Base-by-base conservation (phyloP, 257 asterid species). In the Primulina tabacum region DNA sequence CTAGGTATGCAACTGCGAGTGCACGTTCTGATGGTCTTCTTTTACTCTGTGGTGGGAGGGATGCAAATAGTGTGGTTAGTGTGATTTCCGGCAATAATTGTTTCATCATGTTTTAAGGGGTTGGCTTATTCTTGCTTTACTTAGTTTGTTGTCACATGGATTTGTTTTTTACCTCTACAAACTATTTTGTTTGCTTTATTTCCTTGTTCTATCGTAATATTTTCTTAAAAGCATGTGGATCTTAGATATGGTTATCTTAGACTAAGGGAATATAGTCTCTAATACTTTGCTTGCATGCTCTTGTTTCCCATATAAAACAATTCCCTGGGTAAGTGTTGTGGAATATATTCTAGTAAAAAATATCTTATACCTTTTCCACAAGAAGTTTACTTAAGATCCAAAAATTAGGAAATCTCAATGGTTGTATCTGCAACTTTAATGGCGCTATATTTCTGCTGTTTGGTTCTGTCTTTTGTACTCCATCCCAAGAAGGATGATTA, bases 21-120 rank as follows among this genome's bases (percentile, higher is more conserved):
- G 99, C 99, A 17, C 95, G 99, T 70, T 91, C 99, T 61, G 99
- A 94, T 84, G 99, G 99, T 71, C 97, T 94, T 82, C 98, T 94
- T 78, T 86, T 94, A 76, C 97, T 94, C 26, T 94, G 99, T 75
- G 99, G 99, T 71, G 99, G 99, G 77, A 91, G 99, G 90, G 99
- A 94, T 76, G 96, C 92, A 11, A 91, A 85, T 72, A 94, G 97
- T 75, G 99, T 94, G 97, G 99, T 94, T 72, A 80, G 96, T 78
- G 52, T 18, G 64, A 43, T 70, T 62, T 69, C 52, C 21, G 11
- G 14, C 57, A 58, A 26, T 68, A 61, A 64, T 52, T 66, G 24
- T 65, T 1, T 70, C 69, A 7, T 75, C 64, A n/a, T 53, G 50
- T 67, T 57, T 32, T 63, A 32, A 24, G 28, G 55, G 57, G 64